These are phyloP conservation scores for Hypoxylon trugodes DNA, from an alignment of 495 filamentous ascomycete species.

Conservation along the genomic window DNA sequence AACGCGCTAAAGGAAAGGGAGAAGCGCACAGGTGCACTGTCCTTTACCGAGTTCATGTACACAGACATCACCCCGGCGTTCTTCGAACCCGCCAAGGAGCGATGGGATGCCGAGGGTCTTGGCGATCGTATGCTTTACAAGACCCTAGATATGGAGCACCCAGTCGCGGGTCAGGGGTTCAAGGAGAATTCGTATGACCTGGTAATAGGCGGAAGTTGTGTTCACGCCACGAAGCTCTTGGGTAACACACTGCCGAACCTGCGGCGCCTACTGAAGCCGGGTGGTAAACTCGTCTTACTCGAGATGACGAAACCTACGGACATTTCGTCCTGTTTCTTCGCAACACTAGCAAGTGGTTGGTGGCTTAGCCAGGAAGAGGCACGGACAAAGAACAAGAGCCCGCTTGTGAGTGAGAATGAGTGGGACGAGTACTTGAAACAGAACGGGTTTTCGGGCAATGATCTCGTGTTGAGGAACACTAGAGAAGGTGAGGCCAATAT, in stretches of 20 bases:
- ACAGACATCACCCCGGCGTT: slow-evolving; percentile 57
- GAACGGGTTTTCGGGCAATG: too few species aligned
- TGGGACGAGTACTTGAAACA: too few species aligned
- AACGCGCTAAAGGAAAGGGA: too few species aligned
- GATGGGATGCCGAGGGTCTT: slow-evolving; percentile 31
- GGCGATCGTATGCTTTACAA: slow-evolving; percentile 58
- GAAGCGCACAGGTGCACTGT: slow-evolving; percentile 22
- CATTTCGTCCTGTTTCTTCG: slow-evolving; percentile 48
- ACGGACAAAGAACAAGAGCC: too few species aligned
- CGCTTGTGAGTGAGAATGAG: too few species aligned
- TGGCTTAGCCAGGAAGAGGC: too few species aligned
- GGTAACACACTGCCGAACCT: slow-evolving; percentile 52
- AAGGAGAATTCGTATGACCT: slow-evolving; percentile 57
- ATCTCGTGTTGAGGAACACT: too few species aligned
- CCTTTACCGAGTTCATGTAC: slow-evolving; percentile 55
- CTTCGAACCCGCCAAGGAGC: slow-evolving; percentile 49
- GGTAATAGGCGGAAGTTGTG: slow-evolving; percentile 52
- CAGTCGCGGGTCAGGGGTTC: slow-evolving; percentile 53
- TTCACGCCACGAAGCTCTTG: slow-evolving; percentile 59
- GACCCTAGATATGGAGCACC: slow-evolving; percentile 53
- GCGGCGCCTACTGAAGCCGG: slow-evolving; percentile 61
- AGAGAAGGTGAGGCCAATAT: too few species aligned
- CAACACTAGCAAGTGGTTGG: slow-evolving; percentile 59
- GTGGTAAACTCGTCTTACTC: slow-evolving; percentile 57
- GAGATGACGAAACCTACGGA: slow-evolving; percentile 55